Base-by-base conservation (phyloP, 768 basidiomycete species). In the Boletus coccyginus region DNA sequence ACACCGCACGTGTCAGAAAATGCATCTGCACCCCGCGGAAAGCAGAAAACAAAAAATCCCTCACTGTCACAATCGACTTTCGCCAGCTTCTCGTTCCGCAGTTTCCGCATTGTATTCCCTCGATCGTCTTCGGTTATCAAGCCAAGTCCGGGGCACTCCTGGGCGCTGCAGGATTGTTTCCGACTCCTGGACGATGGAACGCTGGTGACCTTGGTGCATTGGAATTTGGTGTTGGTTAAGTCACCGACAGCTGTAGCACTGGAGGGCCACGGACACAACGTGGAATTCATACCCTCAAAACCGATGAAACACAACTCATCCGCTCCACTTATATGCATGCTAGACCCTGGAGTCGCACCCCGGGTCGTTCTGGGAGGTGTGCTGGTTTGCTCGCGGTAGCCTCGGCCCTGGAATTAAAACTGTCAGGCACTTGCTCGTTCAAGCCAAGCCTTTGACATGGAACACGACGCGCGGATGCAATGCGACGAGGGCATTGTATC, bases 101-200 rank as follows among this genome's bases (percentile, higher is more conserved):
- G 38, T 52, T 16, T 2, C 2, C 13, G 2, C 29, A 31, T 50
- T 38, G 27, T 40, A 35, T 33, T 41, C 46, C 44, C 29, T 46
- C 24, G 44, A 59, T 3, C 19, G 17, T 35, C 29, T 9, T 27
- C 56, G 65, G 65, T 42, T 1, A 59, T 8, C 48, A 46, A 46
- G 10, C 63, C 66, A 57, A 35, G 24, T 1, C 1, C 60, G 59
- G 61, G 24, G 39, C n/a, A 7, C 5, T 36, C 16, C 17, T 49
- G 53, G 29, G 58, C 50, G 53, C 52, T 46, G 19, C 36, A 9
- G 12, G 17, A 14, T 9, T 11, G 14, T 40, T 47, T 40, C 10
- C 27, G 43, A 46, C 19, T 14, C 21, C 33, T 14, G 21, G 27
- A 11, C 7, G 35, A 43, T 56, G 38, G 41, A 62, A 43, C 40